Evolutionary conservation across 1,139 yeast genomes (phyloP).

Genomic region (Yamadazyma blattariae): DNA sequence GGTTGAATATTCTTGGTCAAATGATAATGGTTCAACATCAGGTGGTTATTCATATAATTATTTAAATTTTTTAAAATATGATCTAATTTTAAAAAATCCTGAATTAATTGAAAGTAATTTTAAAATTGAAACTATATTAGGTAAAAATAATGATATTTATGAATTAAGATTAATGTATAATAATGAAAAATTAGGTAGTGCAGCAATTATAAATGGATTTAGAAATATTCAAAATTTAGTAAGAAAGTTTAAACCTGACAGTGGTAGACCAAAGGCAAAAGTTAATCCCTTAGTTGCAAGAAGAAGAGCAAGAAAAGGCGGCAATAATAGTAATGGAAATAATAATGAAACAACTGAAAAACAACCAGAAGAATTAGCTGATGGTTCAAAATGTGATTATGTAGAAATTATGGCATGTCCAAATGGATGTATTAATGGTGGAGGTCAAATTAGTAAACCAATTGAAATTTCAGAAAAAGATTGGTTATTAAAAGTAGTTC

Average conservation of each 20-base stretch:
- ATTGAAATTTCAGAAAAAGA: slow-evolving; percentile 30
- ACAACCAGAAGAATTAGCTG: slow-evolving; percentile 29
- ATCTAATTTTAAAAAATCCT: slow-evolving; percentile 23
- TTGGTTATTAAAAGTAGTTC: slow-evolving; percentile 37
- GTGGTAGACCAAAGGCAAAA: slow-evolving; percentile 14
- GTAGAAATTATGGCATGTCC: slow-evolving; percentile 99
- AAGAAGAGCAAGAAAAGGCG: slow-evolving; percentile 31
- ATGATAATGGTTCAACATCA: slow-evolving; percentile 76
- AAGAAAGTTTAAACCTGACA: slow-evolving; percentile 62
- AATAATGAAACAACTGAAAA: slow-evolving; percentile 14
- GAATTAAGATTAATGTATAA: slow-evolving; percentile 56
- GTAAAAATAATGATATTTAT: slow-evolving; percentile 73
- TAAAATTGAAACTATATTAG: slow-evolving; percentile 36
- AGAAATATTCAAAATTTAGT: slow-evolving; percentile 92
- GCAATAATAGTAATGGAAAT: slow-evolving; percentile 15
- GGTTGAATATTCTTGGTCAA: slow-evolving; percentile 60
- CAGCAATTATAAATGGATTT: slow-evolving; percentile 87
- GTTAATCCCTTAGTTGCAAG: slow-evolving; percentile 42
- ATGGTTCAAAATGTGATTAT: slow-evolving; percentile 70
- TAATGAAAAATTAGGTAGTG: slow-evolving; percentile 48
- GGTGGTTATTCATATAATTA: slow-evolving; percentile 85
- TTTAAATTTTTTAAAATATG: slow-evolving; percentile 35
- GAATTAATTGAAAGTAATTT: slow-evolving; percentile 20
- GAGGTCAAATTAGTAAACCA: slow-evolving; percentile 77
- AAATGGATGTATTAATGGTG: slow-evolving; percentile 96